Conservation (phyloP, 192 early-diverging fungal genomes). For the Lunasporangiospora selenospora region DNA sequence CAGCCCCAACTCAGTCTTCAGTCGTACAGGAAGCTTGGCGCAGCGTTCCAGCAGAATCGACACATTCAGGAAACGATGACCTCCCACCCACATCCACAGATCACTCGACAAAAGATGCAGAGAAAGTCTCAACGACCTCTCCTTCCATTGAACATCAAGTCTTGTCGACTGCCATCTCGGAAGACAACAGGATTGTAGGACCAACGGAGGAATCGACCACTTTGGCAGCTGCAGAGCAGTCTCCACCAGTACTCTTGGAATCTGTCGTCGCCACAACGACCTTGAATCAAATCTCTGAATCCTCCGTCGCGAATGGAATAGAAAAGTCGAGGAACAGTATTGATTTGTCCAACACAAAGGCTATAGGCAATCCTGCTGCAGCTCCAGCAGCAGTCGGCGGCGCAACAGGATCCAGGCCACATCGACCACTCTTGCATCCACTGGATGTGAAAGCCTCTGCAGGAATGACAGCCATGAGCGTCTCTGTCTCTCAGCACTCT, state of each 20-base stretch:
- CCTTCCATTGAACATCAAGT: constrained; percentile 37
- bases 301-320: too few species aligned
- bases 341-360: too few species aligned
- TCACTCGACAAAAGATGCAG: background rate
- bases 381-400: background rate
- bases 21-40: too few species aligned
- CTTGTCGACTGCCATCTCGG: constrained; percentile 26
- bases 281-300: too few species aligned
- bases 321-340: too few species aligned
- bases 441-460: constrained; percentile 42
- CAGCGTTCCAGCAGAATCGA: background rate
- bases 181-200: background rate
- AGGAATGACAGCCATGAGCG: constrained; percentile 21
- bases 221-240: background rate
- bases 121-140: background rate
- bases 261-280: too few species aligned
- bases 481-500: constrained; percentile 38
- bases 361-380: too few species aligned
- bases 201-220: background rate
- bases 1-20: too few species aligned
- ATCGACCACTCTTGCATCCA: constrained; percentile 27
- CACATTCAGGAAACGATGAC: background rate
- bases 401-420: background rate
- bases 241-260: too few species aligned
- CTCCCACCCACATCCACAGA: background rate